Conservation (phyloP, 2,329 filamentous ascomycete species). For the Colletotrichum godetiae region DNA sequence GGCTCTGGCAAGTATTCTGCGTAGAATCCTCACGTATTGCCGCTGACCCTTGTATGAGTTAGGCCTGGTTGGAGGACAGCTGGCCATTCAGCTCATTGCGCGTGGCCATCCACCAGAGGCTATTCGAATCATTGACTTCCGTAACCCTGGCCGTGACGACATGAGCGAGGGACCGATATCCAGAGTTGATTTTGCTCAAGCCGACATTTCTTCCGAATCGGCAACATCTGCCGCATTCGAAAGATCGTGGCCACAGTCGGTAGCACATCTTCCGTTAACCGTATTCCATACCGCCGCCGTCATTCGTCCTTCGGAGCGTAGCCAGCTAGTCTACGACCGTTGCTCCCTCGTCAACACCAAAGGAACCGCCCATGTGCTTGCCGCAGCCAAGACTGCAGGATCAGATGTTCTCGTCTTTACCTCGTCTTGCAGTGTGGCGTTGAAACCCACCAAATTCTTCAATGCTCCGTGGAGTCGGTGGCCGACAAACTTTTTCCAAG, state of each 20-base stretch:
- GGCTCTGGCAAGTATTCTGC: slow-evolving; percentile 53
- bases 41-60: background rate
- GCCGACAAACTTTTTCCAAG: slow-evolving; percentile 55
- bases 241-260: slow-evolving; percentile 55
- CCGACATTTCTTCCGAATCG: slow-evolving; percentile 60
- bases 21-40: background rate
- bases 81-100: slow-evolving; percentile 63
- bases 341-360: slow-evolving; percentile 60
- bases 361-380: slow-evolving; percentile 61
- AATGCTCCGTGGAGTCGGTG: slow-evolving; percentile 54
- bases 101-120: slow-evolving; percentile 61
- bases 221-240: slow-evolving; percentile 59
- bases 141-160: slow-evolving; percentile 53
- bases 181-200: slow-evolving; percentile 55
- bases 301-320: slow-evolving; percentile 63
- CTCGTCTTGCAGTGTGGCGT: slow-evolving; percentile 57
- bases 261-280: slow-evolving; percentile 59
- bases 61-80: slow-evolving; percentile 67
- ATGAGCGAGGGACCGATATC: slow-evolving; percentile 49
- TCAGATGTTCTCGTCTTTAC: slow-evolving; percentile 64
- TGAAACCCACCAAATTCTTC: slow-evolving; percentile 55
- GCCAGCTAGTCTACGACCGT: slow-evolving; percentile 55
- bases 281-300: slow-evolving; percentile 69
- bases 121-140: slow-evolving; percentile 66
- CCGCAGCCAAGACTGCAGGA: slow-evolving; percentile 56